phyloP scores from a whole-genome alignment of 2,329 filamentous ascomycete genomes.

The Penicillium sp. region DNA sequence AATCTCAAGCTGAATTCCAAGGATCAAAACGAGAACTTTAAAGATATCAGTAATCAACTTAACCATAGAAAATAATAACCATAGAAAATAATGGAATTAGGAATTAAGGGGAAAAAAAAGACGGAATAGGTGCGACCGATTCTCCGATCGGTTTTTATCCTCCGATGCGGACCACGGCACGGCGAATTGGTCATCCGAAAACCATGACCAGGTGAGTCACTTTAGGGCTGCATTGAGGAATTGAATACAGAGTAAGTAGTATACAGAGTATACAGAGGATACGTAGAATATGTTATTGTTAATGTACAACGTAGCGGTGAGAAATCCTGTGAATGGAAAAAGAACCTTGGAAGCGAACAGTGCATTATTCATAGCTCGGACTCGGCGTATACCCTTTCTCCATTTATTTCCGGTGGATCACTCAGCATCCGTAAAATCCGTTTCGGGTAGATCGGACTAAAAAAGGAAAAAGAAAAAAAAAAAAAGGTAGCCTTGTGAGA shows the following conservation, averaged over 20 bases:
- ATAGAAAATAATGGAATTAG: not conserved
- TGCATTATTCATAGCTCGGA: not conserved
- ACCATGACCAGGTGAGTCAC: not conserved
- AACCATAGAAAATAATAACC: not conserved
- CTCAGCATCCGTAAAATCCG: conserved; percentile 7
- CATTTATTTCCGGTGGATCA: conserved; percentile 9
- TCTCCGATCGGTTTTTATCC: not conserved
- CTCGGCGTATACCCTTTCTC: not conserved
- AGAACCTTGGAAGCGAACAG: not conserved
- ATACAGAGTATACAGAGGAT: no score
- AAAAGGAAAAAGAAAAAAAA: not conserved
- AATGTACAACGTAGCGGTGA: not conserved
- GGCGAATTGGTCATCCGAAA: conserved; percentile 10
- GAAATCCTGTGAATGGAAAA: not conserved
- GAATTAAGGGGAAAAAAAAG: not conserved
- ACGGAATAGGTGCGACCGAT: conserved; percentile 1
- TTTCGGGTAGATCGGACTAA: conserved; percentile 6
- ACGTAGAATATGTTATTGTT: not conserved
- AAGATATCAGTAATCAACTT: not conserved
- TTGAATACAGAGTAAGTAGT: no score
- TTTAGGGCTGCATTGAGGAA: no score
- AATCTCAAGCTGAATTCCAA: not conserved
- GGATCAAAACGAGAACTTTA: not conserved
- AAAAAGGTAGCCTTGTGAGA: not conserved
- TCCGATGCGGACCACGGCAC: conserved; percentile 4